A percentile compares a stretch with the other conserved stretches of the same genome.
phyloP scores from a whole-genome alignment of 225 moss, liverwort and hornwort species.

The Polytrichum commune region DNA sequence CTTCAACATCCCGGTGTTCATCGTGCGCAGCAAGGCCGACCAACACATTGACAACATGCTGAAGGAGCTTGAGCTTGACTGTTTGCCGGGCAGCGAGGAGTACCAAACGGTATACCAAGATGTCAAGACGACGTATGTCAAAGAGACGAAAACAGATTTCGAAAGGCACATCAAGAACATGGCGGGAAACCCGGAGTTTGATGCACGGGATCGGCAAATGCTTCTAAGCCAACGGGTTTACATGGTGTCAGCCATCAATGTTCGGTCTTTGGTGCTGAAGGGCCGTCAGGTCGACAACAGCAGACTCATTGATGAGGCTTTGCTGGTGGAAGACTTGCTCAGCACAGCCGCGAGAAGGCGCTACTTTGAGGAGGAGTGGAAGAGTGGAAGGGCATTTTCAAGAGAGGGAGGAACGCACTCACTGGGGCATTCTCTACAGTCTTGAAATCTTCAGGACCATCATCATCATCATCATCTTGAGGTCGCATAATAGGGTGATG shows the following conservation, averaged over 20 bases:
- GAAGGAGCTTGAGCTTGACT: neutral
- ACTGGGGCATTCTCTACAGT: neutral
- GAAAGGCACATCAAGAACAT: neutral
- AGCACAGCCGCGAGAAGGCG: neutral
- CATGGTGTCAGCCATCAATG: neutral
- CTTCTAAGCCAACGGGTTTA: neutral
- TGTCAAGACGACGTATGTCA: neutral
- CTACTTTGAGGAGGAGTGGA: neutral
- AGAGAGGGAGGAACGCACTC: neutral
- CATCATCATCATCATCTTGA: neutral
- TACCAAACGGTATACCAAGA: neutral
- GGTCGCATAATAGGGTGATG: no score
- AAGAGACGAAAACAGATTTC: neutral
- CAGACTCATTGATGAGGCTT: conserved; percentile 1
- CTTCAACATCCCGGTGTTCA: conserved; percentile 14
- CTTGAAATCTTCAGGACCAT: conserved; percentile 1
- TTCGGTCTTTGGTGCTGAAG: neutral
- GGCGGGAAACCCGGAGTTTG: neutral
- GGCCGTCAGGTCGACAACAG: neutral
- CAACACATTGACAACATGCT: conserved; percentile 1
- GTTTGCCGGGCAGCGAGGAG: neutral
- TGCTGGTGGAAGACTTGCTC: neutral
- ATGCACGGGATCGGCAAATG: neutral
- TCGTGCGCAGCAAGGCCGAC: conserved; percentile 3
- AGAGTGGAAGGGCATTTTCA: neutral